Percentiles rank a stretch among this genome's conserved stretches.
phyloP scores from a whole-genome alignment of 2,329 filamentous ascomycete species.

The Cercospora berteroae region DNA sequence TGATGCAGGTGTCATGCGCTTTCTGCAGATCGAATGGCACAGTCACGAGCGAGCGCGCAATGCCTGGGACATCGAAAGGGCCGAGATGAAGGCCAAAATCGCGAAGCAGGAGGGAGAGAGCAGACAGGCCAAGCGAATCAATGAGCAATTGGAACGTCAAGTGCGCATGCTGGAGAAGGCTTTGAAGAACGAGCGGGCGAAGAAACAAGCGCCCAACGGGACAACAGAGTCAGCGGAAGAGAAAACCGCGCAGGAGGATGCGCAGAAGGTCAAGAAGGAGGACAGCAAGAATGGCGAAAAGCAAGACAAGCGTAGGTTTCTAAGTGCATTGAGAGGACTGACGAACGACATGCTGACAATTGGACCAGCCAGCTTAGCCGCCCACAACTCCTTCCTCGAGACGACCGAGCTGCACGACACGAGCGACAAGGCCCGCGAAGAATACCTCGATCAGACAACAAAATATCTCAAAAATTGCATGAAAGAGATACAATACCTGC shows the following conservation, averaged over 20 bases:
- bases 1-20: constrained; percentile 86
- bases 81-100: constrained; percentile 98
- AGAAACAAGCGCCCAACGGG: constrained; percentile 47
- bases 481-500: constrained; percentile 66
- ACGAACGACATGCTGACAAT: constrained; percentile 23
- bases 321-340: neutral
- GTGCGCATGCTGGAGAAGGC: constrained; percentile 86
- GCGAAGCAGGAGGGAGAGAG: constrained; percentile 88
- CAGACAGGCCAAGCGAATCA: constrained; percentile 79
- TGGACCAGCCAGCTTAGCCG: constrained; percentile 44
- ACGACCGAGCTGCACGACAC: constrained; percentile 44
- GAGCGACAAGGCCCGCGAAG: constrained; percentile 55
- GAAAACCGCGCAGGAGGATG: constrained; percentile 19
- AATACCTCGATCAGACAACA: constrained; percentile 61
- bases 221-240: constrained; percentile 23
- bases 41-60: constrained; percentile 96
- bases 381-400: constrained; percentile 53
- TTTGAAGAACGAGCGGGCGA: constrained; percentile 75
- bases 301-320: constrained; percentile 27
- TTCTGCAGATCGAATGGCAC: constrained; percentile 98
- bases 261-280: constrained; percentile 31
- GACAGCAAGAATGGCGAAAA: constrained; percentile 24
- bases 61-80: constrained; percentile 97
- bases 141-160: constrained; percentile 86
- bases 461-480: constrained; percentile 64